Evolutionary conservation across 2,329 filamentous ascomycete genomes (phyloP).

Genomic region (Parastagonospora avenae): DNA sequence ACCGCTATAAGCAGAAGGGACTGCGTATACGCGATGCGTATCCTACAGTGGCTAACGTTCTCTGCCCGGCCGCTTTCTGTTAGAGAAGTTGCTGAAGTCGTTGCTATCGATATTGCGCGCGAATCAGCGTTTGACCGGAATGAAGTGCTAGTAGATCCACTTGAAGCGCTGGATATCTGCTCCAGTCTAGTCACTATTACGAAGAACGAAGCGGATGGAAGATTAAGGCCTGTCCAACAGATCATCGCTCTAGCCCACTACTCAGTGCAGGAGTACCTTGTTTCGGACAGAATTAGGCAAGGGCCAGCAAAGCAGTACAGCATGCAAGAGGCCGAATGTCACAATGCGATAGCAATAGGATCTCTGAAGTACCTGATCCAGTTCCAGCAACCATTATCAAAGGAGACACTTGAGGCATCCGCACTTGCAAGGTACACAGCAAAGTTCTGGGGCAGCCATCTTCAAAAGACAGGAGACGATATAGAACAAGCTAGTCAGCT

Average conservation of each 20-base stretch:
- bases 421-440: conserved; percentile 34
- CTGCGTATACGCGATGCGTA: too few species aligned
- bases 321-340: conserved; percentile 9
- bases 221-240: background rate
- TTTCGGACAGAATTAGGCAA: conserved; percentile 10
- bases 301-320: conserved; percentile 23
- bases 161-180: conserved; percentile 31
- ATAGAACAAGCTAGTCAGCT: conserved; percentile 8
- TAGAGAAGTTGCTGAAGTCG: conserved; percentile 29
- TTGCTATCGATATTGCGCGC: conserved; percentile 31
- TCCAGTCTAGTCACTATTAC: conserved; percentile 25
- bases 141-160: conserved; percentile 41
- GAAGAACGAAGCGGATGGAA: background rate
- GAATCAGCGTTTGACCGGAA: conserved; percentile 39
- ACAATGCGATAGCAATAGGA: background rate
- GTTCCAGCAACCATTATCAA: conserved; percentile 16
- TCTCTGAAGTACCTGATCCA: conserved; percentile 35
- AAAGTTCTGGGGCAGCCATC: conserved; percentile 32
- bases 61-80: too few species aligned
- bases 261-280: conserved; percentile 35
- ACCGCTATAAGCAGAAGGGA: too few species aligned
- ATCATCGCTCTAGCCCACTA: conserved; percentile 26
- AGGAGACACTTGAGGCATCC: conserved; percentile 8
- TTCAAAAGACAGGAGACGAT: conserved; percentile 9
- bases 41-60: too few species aligned